These are phyloP conservation scores for Penstemon davidsonii DNA, from an alignment of 257 asterid genomes.

Conservation along the genomic window DNA sequence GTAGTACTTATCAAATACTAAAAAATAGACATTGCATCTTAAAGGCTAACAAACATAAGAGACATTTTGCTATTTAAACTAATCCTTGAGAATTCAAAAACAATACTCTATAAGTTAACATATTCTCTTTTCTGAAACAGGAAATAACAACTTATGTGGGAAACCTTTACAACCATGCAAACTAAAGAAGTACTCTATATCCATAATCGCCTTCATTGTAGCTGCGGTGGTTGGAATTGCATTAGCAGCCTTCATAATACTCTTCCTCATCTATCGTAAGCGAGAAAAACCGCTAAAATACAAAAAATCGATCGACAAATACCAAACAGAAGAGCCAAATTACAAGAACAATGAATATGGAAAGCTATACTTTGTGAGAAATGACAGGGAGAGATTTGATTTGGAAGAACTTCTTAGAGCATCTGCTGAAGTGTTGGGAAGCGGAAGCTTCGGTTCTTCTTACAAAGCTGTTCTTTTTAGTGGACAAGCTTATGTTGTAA, in stretches of 20 bases:
- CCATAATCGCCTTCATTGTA: conserved; percentile 31
- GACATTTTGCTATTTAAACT: too few species aligned
- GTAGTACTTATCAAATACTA: too few species aligned
- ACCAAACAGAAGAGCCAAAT: conserved; percentile 17
- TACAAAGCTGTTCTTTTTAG: conserved; percentile 46
- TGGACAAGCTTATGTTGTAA: conserved; percentile 45
- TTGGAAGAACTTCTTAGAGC: conserved; percentile 57
- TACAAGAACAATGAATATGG: conserved; percentile 36
- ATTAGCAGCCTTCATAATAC: conserved; percentile 25
- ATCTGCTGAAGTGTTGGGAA: conserved; percentile 62
- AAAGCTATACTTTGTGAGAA: conserved; percentile 43
- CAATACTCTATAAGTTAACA: too few species aligned
- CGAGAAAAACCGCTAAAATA: conserved; percentile 33
- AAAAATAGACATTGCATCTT: too few species aligned
- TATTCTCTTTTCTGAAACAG: conserved; percentile 33
- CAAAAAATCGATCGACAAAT: conserved; percentile 33
- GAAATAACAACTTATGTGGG: conserved; percentile 60
- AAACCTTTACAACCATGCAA: conserved; percentile 57
- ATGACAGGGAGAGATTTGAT: conserved; percentile 41
- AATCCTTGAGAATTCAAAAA: too few species aligned
- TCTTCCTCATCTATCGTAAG: conserved; percentile 25
- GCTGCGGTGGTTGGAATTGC: conserved; percentile 30
- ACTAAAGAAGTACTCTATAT: conserved; percentile 28
- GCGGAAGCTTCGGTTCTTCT: conserved; percentile 67
- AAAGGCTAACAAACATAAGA: too few species aligned